Percentiles rank a stretch among this genome's conserved stretches.
These are phyloP conservation scores for Coleophoma eucalyptorum DNA, from an alignment of 2,329 filamentous ascomycete genomes.

Conservation along the genomic window DNA sequence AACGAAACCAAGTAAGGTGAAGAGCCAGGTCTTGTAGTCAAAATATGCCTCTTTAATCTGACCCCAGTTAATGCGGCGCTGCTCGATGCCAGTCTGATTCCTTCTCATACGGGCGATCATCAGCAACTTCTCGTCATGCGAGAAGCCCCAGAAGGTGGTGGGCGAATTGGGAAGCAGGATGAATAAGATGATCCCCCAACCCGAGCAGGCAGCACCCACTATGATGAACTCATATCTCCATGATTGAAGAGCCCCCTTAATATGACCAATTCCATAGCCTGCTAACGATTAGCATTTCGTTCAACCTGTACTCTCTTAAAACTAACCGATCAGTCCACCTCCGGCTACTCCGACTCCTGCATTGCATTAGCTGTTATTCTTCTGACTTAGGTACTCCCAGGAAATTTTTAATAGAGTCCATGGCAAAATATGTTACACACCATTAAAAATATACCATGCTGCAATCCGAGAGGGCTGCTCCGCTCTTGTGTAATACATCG, in stretches of 20 bases:
- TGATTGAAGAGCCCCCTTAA: too few relatives aligned
- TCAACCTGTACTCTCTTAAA: too few relatives aligned
- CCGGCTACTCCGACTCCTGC: too few relatives aligned
- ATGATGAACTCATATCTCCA: too few relatives aligned
- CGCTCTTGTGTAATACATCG: constrained; percentile 56
- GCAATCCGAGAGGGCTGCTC: constrained; percentile 53
- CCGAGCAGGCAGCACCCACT: constrained; percentile 14
- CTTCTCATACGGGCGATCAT: constrained; percentile 46
- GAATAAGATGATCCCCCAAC: constrained; percentile 30
- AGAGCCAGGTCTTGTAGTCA: constrained; percentile 30
- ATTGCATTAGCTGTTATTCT: too few relatives aligned
- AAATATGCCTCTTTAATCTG: constrained; percentile 44
- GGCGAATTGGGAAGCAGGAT: constrained; percentile 44
- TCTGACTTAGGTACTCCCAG: too few relatives aligned
- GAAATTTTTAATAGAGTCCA: too few relatives aligned
- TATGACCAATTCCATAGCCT: too few relatives aligned
- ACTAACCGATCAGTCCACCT: too few relatives aligned
- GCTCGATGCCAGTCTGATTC: constrained; percentile 51
- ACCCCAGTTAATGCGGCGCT: constrained; percentile 40
- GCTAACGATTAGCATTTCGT: too few relatives aligned
- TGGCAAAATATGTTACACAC: too few relatives aligned
- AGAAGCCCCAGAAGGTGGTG: constrained; percentile 35
- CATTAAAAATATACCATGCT: constrained; percentile 31
- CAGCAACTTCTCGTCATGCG: constrained; percentile 34
- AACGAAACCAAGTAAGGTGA: constrained; percentile 14